Conservation (phyloP, 306 rosid genomes). For the Castanea crenata region DNA sequence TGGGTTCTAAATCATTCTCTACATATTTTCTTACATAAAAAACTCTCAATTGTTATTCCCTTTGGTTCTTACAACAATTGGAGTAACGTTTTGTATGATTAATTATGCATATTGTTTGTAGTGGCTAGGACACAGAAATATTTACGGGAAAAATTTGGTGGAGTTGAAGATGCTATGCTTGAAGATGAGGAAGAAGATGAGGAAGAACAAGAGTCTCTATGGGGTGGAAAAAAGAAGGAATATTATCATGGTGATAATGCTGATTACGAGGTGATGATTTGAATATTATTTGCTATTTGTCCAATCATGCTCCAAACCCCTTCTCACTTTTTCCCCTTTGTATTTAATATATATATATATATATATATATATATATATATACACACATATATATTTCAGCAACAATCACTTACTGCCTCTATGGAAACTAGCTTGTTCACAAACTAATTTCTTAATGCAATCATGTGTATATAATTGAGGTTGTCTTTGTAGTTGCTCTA, state of each 20-base stretch:
- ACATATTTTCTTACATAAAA: no score
- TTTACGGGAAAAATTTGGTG: slow-evolving; percentile 41
- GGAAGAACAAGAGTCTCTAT: slow-evolving; percentile 33
- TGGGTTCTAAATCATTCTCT: no score
- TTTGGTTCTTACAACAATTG: background rate
- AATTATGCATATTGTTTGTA: slow-evolving; percentile 24
- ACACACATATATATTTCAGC: background rate
- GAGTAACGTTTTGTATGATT: background rate
- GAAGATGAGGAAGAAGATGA: slow-evolving; percentile 62
- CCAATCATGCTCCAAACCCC: no score
- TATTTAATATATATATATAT: background rate
- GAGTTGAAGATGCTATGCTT: slow-evolving; percentile 55
- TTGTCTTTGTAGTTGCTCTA: no score
- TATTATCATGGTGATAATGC: slow-evolving; percentile 77
- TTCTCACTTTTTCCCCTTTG: no score
- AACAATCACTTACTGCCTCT: slow-evolving; percentile 10
- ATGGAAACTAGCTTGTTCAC: slow-evolving; percentile 38
- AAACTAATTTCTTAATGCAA: no score
- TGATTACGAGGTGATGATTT: slow-evolving; percentile 59
- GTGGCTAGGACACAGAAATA: slow-evolving; percentile 56
- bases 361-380: background rate
- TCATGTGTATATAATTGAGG: no score
- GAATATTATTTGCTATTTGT: no score
- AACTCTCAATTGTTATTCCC: no score
- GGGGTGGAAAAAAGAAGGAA: slow-evolving; percentile 42